Percentiles rank a stretch among this genome's conserved stretches.
Conservation (phyloP, 2,329 filamentous ascomycete genomes). For the Elsinoe arachidis region DNA sequence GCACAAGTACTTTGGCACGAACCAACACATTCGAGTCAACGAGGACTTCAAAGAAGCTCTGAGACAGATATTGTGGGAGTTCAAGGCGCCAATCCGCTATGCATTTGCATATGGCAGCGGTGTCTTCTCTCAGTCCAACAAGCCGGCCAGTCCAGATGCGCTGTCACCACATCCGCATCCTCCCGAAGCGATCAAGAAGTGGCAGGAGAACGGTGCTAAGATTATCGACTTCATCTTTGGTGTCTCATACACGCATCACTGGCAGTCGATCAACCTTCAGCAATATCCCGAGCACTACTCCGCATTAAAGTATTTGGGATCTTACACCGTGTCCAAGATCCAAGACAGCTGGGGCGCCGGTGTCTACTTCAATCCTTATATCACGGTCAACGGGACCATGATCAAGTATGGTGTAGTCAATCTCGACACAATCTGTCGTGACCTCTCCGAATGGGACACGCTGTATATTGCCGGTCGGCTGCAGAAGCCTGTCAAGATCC, state of each 20-base stretch:
- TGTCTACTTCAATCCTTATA: constrained; percentile 94
- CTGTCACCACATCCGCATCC: constrained; percentile 72
- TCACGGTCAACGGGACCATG: constrained; percentile 87
- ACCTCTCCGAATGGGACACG: constrained; percentile 86
- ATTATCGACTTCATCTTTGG: constrained; percentile 99
- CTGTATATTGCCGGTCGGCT: constrained; percentile 92
- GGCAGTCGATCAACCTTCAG: constrained; percentile 85
- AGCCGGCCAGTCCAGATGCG: constrained; percentile 30
- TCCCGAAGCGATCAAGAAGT: constrained; percentile 69
- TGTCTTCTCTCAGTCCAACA: constrained; percentile 71
- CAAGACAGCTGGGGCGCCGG: constrained; percentile 87
- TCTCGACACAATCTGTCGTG: constrained; percentile 75
- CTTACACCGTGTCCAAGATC: constrained; percentile 71
- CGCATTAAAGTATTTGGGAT: constrained; percentile 70
- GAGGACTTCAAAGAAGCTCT: constrained; percentile 89
- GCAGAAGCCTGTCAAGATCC: constrained; percentile 96
- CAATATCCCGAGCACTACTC: constrained; percentile 93
- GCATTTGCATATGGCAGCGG: constrained; percentile 96
- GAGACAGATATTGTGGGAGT: constrained; percentile 80
- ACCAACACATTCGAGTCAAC: constrained; percentile 94
- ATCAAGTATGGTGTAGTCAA: constrained; percentile 99
- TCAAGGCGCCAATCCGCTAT: constrained; percentile 87
- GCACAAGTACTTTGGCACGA: constrained; percentile 76
- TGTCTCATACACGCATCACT: constrained; percentile 88
- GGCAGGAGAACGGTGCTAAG: constrained; percentile 80